phyloP scores from a whole-genome alignment of 164 flowering plant species.

The Dillenia suffruticosa region DNA sequence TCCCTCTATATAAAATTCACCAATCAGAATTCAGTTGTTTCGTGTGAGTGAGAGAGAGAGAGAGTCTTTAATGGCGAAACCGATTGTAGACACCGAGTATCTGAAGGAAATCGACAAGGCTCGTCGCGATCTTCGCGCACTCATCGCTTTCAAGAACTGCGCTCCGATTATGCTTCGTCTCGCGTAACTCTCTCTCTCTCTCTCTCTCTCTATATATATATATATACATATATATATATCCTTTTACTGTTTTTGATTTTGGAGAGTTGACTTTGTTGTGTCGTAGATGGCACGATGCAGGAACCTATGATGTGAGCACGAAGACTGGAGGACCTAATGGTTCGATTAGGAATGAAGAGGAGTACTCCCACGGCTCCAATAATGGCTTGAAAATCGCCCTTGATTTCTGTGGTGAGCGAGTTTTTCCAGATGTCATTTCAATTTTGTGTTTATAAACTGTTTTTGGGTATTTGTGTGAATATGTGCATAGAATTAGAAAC shows the following conservation, averaged over 20 bases:
- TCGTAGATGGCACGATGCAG: slow-evolving; percentile 97
- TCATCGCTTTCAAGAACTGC: slow-evolving; percentile 74
- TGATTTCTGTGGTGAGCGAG: slow-evolving; percentile 63
- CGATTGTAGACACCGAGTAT: slow-evolving; percentile 75
- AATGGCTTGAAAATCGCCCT: slow-evolving; percentile 78
- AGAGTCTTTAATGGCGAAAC: slow-evolving; percentile 55
- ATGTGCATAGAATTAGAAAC: too few relatives aligned
- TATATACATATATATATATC: neutral
- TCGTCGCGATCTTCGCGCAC: slow-evolving; percentile 88
- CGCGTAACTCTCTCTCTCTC: slow-evolving; percentile 48
- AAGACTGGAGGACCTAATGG: slow-evolving; percentile 97
- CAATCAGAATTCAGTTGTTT: too few relatives aligned
- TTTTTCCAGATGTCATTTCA: neutral
- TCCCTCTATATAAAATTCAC: too few relatives aligned
- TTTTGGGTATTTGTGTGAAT: too few relatives aligned
- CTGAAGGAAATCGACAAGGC: slow-evolving; percentile 81
- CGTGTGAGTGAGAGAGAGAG: too few relatives aligned
- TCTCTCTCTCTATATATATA: neutral
- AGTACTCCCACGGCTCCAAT: slow-evolving; percentile 67
- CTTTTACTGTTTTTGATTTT: neutral
- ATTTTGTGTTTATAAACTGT: too few relatives aligned
- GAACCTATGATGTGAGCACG: slow-evolving; percentile 75
- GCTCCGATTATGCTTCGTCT: slow-evolving; percentile 98
- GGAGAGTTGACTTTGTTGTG: neutral
- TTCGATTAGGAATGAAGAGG: slow-evolving; percentile 80